Conservation (phyloP, 768 basidiomycete genomes). For the Naganishia onofrii region DNA sequence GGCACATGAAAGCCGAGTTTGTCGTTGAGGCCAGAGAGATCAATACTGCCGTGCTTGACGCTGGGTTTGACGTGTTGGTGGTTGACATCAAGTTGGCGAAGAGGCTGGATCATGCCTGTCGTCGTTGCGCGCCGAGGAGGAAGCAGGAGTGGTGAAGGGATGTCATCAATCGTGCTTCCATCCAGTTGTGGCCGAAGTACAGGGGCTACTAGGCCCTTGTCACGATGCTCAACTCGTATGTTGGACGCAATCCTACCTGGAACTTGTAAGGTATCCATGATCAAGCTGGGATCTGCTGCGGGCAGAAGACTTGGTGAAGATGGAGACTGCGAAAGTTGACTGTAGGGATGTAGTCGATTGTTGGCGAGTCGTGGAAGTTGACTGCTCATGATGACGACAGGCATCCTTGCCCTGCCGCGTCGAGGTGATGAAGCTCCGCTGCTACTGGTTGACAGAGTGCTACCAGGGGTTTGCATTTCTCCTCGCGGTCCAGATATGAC, state of each 20-base stretch:
- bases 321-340: slow-evolving; percentile 20
- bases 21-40: slow-evolving; percentile 4
- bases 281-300: neutral
- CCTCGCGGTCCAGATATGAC: neutral
- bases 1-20: slow-evolving; percentile 17
- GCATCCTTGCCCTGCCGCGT: slow-evolving; percentile 13
- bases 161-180: neutral
- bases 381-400: slow-evolving; percentile 20
- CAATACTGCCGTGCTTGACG: neutral
- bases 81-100: neutral
- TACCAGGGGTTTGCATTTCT: neutral
- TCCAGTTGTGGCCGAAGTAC: slow-evolving; percentile 1
- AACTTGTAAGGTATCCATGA: too few relatives aligned
- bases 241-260: too few relatives aligned
- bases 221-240: neutral
- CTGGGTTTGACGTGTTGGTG: neutral
- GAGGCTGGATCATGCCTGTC: neutral
- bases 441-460: neutral
- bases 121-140: neutral
- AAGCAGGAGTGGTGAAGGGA: slow-evolving; percentile 12
- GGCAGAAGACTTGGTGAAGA: neutral
- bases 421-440: slow-evolving; percentile 14
- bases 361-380: slow-evolving; percentile 4
- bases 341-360: slow-evolving; percentile 20
- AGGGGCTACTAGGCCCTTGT: neutral